phyloP scores from a whole-genome alignment of 164 flowering plant genomes.

The Annona squamosa region DNA sequence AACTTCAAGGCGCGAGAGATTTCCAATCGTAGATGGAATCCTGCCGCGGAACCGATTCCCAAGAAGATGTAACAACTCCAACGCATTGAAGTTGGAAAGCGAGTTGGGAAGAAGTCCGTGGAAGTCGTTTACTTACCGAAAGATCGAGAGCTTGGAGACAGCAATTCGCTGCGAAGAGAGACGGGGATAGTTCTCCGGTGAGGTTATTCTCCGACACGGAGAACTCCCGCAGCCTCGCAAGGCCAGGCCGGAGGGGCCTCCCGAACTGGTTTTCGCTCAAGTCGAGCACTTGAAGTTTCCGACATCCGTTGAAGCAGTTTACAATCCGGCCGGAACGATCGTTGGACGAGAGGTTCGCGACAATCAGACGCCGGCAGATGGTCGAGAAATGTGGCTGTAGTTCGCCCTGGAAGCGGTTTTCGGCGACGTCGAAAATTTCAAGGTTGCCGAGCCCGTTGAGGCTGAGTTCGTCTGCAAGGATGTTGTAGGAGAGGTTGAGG shows the following conservation, averaged over 20 bases:
- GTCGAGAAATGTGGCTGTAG: slow-evolving; percentile 39
- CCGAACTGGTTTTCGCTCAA: slow-evolving; percentile 52
- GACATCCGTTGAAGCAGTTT: slow-evolving; percentile 40
- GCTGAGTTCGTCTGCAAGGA: slow-evolving; percentile 43
- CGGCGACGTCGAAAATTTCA: slow-evolving; percentile 57
- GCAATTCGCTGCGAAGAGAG: slow-evolving; percentile 39
- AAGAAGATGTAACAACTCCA: slow-evolving; percentile 39
- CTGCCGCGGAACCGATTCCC: slow-evolving; percentile 59
- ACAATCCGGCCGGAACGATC: slow-evolving; percentile 47
- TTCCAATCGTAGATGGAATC: slow-evolving; percentile 54
- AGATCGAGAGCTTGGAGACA: slow-evolving; percentile 49
- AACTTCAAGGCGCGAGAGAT: slow-evolving; percentile 31
- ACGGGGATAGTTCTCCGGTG: slow-evolving; percentile 29
- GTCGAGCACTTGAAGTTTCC: slow-evolving; percentile 49
- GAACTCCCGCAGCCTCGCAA: slow-evolving; percentile 37
- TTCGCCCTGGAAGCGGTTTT: slow-evolving; percentile 47
- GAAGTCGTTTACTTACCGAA: slow-evolving; percentile 46
- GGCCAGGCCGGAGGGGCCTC: slow-evolving; percentile 51
- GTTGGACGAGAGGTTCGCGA: slow-evolving; percentile 51
- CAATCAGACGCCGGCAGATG: slow-evolving; percentile 37
- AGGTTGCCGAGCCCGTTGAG: slow-evolving; percentile 42
- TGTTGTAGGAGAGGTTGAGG: slow-evolving; percentile 71
- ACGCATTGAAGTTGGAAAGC: slow-evolving; percentile 42
- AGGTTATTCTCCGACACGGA: slow-evolving; percentile 52
- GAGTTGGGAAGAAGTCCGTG: slow-evolving; percentile 41